phyloP scores from a whole-genome alignment of 805 yeast species.

The Candida alai region DNA sequence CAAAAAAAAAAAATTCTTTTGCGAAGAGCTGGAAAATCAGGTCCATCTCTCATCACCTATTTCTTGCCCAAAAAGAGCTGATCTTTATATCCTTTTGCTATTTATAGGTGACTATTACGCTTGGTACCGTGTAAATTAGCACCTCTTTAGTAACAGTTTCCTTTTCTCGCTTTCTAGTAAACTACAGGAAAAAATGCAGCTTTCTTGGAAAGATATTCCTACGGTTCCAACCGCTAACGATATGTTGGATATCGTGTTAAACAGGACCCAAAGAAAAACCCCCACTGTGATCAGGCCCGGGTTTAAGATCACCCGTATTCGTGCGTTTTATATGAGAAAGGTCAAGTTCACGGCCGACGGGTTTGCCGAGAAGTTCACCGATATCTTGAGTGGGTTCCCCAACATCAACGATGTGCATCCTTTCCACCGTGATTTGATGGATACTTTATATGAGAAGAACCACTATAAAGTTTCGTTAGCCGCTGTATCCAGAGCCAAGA shows the following conservation, averaged over 20 bases:
- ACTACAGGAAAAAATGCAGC: conserved; percentile 83
- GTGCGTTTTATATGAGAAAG: conserved; percentile 97
- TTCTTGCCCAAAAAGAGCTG: too few relatives aligned
- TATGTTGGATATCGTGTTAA: conserved; percentile 91
- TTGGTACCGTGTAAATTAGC: too few relatives aligned
- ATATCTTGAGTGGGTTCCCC: conserved; percentile 84
- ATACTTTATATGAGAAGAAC: conserved; percentile 94
- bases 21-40: too few relatives aligned
- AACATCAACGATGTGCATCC: conserved; percentile 97
- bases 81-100: too few relatives aligned
- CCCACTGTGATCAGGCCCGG: conserved; percentile 99
- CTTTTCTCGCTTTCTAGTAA: too few relatives aligned
- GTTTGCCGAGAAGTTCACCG: conserved; percentile 86
- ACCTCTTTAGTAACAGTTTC: too few relatives aligned
- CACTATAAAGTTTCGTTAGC: conserved; percentile 97
- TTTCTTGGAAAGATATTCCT: conserved; percentile 98
- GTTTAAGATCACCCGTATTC: conserved; percentile 90
- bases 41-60: too few relatives aligned
- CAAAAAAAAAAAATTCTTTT: too few relatives aligned
- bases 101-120: too few relatives aligned
- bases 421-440: conserved; percentile 96
- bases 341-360: conserved; percentile 97
- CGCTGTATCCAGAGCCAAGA: conserved; percentile 89
- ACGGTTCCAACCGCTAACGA: conserved; percentile 90
- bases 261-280: conserved; percentile 97